phyloP scores from a whole-genome alignment of 2,329 filamentous ascomycete species.

The Furcasterigmium furcatum region DNA sequence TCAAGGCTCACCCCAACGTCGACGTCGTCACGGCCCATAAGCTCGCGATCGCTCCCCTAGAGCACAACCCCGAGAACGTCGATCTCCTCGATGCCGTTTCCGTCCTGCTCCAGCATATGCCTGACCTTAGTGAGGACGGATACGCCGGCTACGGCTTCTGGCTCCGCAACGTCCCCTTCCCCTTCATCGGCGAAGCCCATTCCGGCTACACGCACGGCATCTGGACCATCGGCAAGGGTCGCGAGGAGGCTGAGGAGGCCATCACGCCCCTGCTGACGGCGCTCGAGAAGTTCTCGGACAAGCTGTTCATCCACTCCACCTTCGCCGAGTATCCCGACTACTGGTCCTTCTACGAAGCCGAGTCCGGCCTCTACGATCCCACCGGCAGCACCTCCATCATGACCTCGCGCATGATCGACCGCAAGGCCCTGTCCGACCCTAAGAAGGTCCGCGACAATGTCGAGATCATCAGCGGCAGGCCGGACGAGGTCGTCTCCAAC shows the following conservation, averaged over 20 bases:
- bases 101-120: conserved; percentile 24
- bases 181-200: conserved; percentile 17
- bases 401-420: conserved; percentile 23
- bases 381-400: conserved; percentile 16
- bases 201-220: conserved; percentile 23
- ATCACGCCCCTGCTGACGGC: conserved; percentile 14
- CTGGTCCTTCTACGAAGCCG: conserved; percentile 23
- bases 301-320: conserved; percentile 15
- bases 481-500: conserved; percentile 16
- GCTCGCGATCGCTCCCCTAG: conserved; percentile 16
- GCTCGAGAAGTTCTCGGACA: conserved; percentile 13
- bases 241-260: conserved; percentile 14
- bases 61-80: conserved; percentile 16
- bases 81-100: conserved; percentile 19
- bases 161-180: conserved; percentile 17
- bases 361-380: conserved; percentile 17
- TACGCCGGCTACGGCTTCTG: conserved; percentile 23
- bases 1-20: conserved; percentile 29
- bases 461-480: conserved; percentile 18
- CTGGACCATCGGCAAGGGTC: conserved; percentile 21
- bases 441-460: conserved; percentile 16
- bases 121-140: conserved; percentile 24
- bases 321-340: conserved; percentile 21
- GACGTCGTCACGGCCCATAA: conserved; percentile 17
- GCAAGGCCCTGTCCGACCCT: conserved; percentile 13